Evolutionary conservation across 2,329 filamentous ascomycete species (phyloP).

Genomic region (Talaromyces pinophilus): DNA sequence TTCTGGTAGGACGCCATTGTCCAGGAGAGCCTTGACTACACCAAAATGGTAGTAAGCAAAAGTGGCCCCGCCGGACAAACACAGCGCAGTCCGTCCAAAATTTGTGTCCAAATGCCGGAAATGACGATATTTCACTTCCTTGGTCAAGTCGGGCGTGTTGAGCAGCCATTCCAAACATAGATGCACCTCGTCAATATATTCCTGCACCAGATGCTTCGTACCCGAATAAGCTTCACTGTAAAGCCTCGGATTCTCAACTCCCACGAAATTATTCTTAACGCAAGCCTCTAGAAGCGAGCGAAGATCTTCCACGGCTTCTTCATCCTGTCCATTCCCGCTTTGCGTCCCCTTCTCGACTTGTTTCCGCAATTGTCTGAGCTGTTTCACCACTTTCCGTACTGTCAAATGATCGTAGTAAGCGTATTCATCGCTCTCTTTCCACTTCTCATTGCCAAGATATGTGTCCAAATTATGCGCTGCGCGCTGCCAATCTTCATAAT

Average conservation of each 20-base stretch:
- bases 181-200: constrained; percentile 73
- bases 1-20: constrained; percentile 80
- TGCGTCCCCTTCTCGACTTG: constrained; percentile 44
- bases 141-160: constrained; percentile 64
- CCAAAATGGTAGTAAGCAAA: constrained; percentile 98
- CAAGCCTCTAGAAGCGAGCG: constrained; percentile 80
- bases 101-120: constrained; percentile 91
- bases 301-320: constrained; percentile 62
- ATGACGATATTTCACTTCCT: constrained; percentile 73
- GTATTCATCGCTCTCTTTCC: constrained; percentile 58
- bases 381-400: constrained; percentile 71
- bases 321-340: constrained; percentile 25
- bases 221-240: constrained; percentile 98
- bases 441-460: constrained; percentile 69
- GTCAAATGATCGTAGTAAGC: constrained; percentile 87
- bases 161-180: constrained; percentile 66
- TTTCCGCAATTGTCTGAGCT: constrained; percentile 58
- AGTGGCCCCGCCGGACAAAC: constrained; percentile 86
- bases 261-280: constrained; percentile 96
- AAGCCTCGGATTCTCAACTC: constrained; percentile 88
- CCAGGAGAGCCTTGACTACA: constrained; percentile 83
- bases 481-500: constrained; percentile 79
- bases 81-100: constrained; percentile 88
- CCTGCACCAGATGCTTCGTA: constrained; percentile 91
- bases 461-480: constrained; percentile 77